These are phyloP conservation scores for Hanseniaspora mollemarum DNA, from an alignment of 805 yeast genomes.

Conservation along the genomic window DNA sequence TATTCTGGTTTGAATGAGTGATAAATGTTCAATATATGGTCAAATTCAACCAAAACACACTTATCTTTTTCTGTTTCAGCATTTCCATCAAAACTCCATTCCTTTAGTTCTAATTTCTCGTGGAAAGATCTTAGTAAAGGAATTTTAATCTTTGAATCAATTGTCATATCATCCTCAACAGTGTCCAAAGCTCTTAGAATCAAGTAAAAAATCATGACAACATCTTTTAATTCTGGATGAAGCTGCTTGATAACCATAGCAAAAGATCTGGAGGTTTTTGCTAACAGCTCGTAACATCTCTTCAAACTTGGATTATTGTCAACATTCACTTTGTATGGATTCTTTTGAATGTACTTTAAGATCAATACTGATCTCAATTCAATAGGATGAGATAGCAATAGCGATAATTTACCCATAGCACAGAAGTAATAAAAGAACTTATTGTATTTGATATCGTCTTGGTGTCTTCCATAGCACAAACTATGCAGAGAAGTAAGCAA, in stretches of 20 bases:
- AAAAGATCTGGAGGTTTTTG: slow-evolving; percentile 74
- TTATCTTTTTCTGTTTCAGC: slow-evolving; percentile 74
- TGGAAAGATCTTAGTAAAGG: slow-evolving; percentile 63
- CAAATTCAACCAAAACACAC: slow-evolving; percentile 68
- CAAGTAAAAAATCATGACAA: slow-evolving; percentile 73
- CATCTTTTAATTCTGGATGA: slow-evolving; percentile 76
- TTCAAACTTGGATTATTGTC: slow-evolving; percentile 27
- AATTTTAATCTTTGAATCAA: slow-evolving; percentile 58
- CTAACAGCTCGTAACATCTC: slow-evolving; percentile 33
- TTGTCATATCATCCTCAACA: slow-evolving; percentile 88
- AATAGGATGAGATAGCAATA: slow-evolving; percentile 55
- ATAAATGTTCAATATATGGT: slow-evolving; percentile 54
- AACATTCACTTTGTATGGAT: slow-evolving; percentile 1
- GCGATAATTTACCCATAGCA: slow-evolving; percentile 49
- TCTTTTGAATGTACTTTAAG: slow-evolving; percentile 30
- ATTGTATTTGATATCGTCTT: too few species aligned
- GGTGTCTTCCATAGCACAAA: too few species aligned
- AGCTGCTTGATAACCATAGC: slow-evolving; percentile 87
- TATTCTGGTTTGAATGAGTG: slow-evolving; percentile 63
- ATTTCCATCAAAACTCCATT: slow-evolving; percentile 73
- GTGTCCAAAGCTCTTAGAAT: slow-evolving; percentile 87
- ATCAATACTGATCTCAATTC: slow-evolving; percentile 63
- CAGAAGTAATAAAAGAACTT: not conserved
- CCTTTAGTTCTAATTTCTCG: slow-evolving; percentile 46
- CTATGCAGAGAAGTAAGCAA: too few species aligned